A percentile compares a stretch with the other conserved stretches of the same genome.
Evolutionary conservation across 108 stramenopile species (phyloP).

Genomic region (Schizochytrium sp.): DNA sequence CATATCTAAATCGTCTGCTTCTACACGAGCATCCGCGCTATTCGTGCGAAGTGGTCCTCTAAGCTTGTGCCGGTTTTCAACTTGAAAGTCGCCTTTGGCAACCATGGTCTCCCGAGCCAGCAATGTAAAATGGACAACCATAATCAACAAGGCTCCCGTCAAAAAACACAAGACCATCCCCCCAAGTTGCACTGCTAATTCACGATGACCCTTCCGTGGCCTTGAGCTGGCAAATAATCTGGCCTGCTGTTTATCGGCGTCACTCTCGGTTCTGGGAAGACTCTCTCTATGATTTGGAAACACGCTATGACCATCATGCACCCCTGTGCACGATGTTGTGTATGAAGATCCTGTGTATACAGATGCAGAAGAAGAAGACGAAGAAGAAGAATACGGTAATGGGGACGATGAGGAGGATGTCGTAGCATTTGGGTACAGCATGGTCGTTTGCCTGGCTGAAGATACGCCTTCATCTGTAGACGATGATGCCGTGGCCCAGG

Average conservation of each 20-base stretch:
- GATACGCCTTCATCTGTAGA: too few species aligned
- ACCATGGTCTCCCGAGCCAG: background rate
- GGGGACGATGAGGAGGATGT: background rate
- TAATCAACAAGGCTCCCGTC: background rate
- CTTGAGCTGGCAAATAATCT: background rate
- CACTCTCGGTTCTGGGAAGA: background rate
- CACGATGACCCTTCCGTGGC: background rate
- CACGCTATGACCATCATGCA: too few species aligned
- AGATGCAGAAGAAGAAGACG: too few species aligned
- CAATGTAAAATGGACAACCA: background rate
- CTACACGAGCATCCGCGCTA: background rate
- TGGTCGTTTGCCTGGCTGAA: background rate
- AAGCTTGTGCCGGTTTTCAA: background rate
- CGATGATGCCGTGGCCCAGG: too few species aligned
- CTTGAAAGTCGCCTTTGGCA: background rate
- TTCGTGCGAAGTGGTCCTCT: background rate
- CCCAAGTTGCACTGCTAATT: background rate
- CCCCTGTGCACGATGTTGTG: too few species aligned
- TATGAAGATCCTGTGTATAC: too few species aligned
- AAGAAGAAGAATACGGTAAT: too few species aligned
- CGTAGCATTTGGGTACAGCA: background rate
- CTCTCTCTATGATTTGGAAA: background rate
- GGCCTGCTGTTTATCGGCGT: slow-evolving; percentile 17
- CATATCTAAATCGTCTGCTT: too few species aligned
- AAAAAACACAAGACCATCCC: background rate